Conservation (phyloP, 2,329 filamentous ascomycete species). For the Aspergillus terreus region DNA sequence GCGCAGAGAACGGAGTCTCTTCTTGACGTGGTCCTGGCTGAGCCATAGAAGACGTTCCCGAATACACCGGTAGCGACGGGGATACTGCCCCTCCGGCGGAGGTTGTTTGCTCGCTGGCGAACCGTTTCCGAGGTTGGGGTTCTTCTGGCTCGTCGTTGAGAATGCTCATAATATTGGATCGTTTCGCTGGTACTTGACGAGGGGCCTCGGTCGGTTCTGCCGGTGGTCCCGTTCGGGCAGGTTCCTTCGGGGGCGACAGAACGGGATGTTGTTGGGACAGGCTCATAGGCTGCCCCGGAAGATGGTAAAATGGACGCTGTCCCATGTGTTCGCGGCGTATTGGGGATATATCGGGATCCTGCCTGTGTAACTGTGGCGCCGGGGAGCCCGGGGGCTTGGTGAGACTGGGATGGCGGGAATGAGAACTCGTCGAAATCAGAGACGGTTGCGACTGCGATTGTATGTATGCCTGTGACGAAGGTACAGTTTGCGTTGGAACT, state of each 20-base stretch:
- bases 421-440: slow-evolving; percentile 22
- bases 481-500: slow-evolving; percentile 15
- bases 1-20: slow-evolving; percentile 18
- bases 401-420: slow-evolving; percentile 36
- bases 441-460: slow-evolving; percentile 23
- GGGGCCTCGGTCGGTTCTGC: slow-evolving; percentile 31
- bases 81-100: slow-evolving; percentile 15
- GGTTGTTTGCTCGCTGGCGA: slow-evolving; percentile 36
- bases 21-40: slow-evolving; percentile 24
- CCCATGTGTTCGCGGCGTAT: slow-evolving; percentile 33
- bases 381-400: slow-evolving; percentile 35
- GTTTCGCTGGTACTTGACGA: slow-evolving; percentile 44
- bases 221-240: slow-evolving; percentile 29
- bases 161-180: slow-evolving; percentile 49
- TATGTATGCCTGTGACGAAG: slow-evolving; percentile 26
- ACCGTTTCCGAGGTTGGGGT: slow-evolving; percentile 43
- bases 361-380: slow-evolving; percentile 23
- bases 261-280: slow-evolving; percentile 26
- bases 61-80: slow-evolving; percentile 27
- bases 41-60: slow-evolving; percentile 18
- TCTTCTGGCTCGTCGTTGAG: slow-evolving; percentile 48
- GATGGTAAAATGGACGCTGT: slow-evolving; percentile 33
- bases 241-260: slow-evolving; percentile 35
- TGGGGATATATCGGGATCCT: slow-evolving; percentile 32
- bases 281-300: slow-evolving; percentile 23